Evolutionary conservation across 768 basidiomycete genomes (phyloP).

Genomic region (Termitomyces sp.): DNA sequence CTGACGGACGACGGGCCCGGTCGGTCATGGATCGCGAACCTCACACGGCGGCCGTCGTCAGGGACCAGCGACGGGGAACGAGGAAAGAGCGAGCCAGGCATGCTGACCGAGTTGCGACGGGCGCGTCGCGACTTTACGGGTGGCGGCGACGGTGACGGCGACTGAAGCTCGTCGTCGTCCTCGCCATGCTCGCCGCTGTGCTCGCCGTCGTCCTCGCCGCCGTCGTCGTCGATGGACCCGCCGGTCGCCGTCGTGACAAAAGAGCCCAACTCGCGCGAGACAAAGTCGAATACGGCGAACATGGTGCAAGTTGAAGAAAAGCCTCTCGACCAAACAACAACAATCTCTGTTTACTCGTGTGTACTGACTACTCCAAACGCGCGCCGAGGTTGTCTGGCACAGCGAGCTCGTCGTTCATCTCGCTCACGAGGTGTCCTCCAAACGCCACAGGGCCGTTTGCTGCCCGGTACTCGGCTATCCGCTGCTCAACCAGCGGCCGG

Average conservation of each 20-base stretch:
- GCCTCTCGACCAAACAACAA: background rate
- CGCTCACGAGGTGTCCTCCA: constrained; percentile 70
- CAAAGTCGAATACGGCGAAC: constrained; percentile 60
- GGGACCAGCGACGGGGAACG: constrained; percentile 65
- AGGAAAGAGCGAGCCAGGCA: constrained; percentile 78
- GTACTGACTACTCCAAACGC: constrained; percentile 17
- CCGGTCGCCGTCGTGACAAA: constrained; percentile 68
- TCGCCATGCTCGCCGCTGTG: too few relatives aligned
- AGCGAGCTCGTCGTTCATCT: constrained; percentile 65
- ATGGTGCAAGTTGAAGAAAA: too few relatives aligned
- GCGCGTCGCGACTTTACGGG: constrained; percentile 6
- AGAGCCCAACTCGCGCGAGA: constrained; percentile 65
- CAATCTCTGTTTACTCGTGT: background rate
- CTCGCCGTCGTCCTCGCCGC: background rate
- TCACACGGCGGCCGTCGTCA: constrained; percentile 30
- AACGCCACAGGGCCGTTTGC: constrained; percentile 81
- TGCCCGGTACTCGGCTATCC: constrained; percentile 73
- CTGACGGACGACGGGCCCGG: constrained; percentile 33
- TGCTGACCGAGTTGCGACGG: constrained; percentile 42
- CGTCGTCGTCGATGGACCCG: constrained; percentile 16
- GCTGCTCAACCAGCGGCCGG: constrained; percentile 89
- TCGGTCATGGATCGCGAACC: constrained; percentile 22
- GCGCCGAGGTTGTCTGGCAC: constrained; percentile 72
- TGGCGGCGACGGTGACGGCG: background rate
- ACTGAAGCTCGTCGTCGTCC: background rate